A percentile compares a stretch with the other conserved stretches of the same genome.
phyloP scores from a whole-genome alignment of 129 eudicot species.

The Centaurea solstitialis region DNA sequence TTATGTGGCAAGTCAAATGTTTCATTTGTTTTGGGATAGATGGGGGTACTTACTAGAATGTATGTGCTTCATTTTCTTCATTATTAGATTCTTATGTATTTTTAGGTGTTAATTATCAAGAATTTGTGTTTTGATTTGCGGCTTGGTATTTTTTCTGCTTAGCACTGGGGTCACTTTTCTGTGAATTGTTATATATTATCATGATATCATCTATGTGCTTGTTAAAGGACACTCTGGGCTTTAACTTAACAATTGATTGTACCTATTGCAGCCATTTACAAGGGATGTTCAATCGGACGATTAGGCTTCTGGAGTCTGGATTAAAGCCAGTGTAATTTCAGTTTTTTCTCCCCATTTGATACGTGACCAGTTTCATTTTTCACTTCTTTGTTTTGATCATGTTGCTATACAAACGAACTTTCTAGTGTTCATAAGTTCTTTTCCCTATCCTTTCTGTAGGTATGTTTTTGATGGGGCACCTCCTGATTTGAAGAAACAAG shows the following conservation, averaged over 20 bases:
- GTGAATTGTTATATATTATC: not conserved
- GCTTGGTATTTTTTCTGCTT: not conserved
- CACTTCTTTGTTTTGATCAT: not conserved
- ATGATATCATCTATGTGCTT: not conserved
- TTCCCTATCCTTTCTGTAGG: slow-evolving; percentile 30
- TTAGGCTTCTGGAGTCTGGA: slow-evolving; percentile 94
- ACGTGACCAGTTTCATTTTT: not conserved
- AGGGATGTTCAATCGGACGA: slow-evolving; percentile 92
- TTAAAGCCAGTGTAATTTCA: slow-evolving; percentile 83
- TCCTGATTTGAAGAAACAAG: slow-evolving; percentile 91
- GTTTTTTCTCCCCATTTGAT: not conserved
- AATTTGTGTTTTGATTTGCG: not conserved
- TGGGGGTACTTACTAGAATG: not conserved
- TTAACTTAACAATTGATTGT: slow-evolving; percentile 6
- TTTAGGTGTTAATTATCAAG: not conserved
- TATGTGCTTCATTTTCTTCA: not conserved
- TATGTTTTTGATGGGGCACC: slow-evolving; percentile 96
- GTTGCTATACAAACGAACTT: not conserved
- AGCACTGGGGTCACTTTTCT: not conserved
- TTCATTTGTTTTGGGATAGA: not conserved
- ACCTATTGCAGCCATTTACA: slow-evolving; percentile 73
- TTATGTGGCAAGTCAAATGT: not conserved
- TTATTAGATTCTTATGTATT: not conserved
- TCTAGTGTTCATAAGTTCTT: not conserved
- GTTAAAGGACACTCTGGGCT: not conserved